Conservation (phyloP, 2,329 filamentous ascomycete species). For the Phialemoniopsis sp. region DNA sequence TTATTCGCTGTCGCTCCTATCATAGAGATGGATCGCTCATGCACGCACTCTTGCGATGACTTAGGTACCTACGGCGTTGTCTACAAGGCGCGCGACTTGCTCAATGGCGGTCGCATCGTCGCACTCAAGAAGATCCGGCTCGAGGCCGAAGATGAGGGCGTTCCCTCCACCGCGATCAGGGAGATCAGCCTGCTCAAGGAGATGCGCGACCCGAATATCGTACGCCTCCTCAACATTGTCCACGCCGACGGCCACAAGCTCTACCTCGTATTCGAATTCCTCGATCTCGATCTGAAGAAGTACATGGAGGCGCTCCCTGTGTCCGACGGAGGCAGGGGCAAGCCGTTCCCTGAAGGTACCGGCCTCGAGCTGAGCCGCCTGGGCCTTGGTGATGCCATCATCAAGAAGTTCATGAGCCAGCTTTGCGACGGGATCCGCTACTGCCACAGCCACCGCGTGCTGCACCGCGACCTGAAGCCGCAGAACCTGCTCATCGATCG, state of each 20-base stretch:
- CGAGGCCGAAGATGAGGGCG: slow-evolving; percentile 87
- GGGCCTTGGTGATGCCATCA: slow-evolving; percentile 72
- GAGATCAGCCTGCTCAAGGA: slow-evolving; percentile 90
- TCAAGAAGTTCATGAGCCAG: slow-evolving; percentile 90
- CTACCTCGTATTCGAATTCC: slow-evolving; percentile 84
- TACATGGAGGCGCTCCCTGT: slow-evolving; percentile 89
- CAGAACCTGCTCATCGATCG: slow-evolving; percentile 81
- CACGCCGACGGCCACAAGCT: slow-evolving; percentile 90
- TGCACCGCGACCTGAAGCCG: slow-evolving; percentile 82
- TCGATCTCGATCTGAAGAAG: slow-evolving; percentile 86
- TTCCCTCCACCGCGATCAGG: slow-evolving; percentile 84
- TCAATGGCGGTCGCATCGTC: slow-evolving; percentile 74
- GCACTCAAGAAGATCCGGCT: slow-evolving; percentile 90
- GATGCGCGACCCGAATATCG: slow-evolving; percentile 86
- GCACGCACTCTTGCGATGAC: not conserved
- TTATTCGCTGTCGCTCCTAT: not conserved
- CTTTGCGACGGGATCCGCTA: slow-evolving; percentile 76
- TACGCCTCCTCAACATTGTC: slow-evolving; percentile 81
- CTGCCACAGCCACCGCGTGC: slow-evolving; percentile 79
- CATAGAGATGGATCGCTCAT: not conserved
- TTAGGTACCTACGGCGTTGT: slow-evolving; percentile 86
- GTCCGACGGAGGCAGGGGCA: slow-evolving; percentile 75
- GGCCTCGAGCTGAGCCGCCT: slow-evolving; percentile 58
- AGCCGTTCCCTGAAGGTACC: slow-evolving; percentile 73
- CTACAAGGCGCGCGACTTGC: slow-evolving; percentile 83